Percentiles rank a stretch among this genome's conserved stretches.
These are phyloP conservation scores for Lagerstroemia fauriei DNA, from an alignment of 441 rosid species.

Conservation along the genomic window DNA sequence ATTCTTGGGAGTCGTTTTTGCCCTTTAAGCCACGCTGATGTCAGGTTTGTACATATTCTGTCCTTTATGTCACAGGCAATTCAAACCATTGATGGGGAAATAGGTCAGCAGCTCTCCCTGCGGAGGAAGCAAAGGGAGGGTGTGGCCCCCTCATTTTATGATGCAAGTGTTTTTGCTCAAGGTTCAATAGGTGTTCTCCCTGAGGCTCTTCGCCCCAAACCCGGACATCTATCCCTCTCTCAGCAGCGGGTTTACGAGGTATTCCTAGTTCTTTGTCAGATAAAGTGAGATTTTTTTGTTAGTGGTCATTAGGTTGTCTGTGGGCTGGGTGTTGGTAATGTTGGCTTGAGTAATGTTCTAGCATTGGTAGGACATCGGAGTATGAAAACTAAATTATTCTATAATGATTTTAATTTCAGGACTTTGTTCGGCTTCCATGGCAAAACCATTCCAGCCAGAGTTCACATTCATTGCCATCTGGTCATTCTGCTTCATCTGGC, in stretches of 20 bases:
- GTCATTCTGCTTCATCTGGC: constrained; percentile 57
- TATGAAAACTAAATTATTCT: background rate
- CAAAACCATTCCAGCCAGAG: constrained; percentile 83
- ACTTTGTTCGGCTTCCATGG: constrained; percentile 94
- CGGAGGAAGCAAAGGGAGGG: constrained; percentile 92
- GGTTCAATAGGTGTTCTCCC: constrained; percentile 79
- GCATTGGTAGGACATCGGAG: background rate
- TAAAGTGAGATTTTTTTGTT: constrained; percentile 18
- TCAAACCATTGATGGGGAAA: constrained; percentile 90
- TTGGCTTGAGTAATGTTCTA: background rate
- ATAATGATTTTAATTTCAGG: constrained; percentile 48
- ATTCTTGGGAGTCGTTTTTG: background rate
- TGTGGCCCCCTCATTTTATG: constrained; percentile 67
- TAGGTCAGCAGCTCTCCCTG: constrained; percentile 68
- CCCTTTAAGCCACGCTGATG: background rate
- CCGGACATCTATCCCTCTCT: constrained; percentile 83
- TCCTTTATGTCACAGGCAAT: constrained; percentile 54
- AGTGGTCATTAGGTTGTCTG: background rate
- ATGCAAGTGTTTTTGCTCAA: constrained; percentile 69
- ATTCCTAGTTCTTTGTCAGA: constrained; percentile 23
- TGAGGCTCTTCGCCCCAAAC: constrained; percentile 90
- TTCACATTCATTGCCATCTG: constrained; percentile 58
- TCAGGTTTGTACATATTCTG: background rate
- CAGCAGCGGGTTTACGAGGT: constrained; percentile 99
- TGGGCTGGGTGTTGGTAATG: background rate